Base-by-base conservation (phyloP, 495 filamentous ascomycete species). In the Chaetomidium leptoderma region DNA sequence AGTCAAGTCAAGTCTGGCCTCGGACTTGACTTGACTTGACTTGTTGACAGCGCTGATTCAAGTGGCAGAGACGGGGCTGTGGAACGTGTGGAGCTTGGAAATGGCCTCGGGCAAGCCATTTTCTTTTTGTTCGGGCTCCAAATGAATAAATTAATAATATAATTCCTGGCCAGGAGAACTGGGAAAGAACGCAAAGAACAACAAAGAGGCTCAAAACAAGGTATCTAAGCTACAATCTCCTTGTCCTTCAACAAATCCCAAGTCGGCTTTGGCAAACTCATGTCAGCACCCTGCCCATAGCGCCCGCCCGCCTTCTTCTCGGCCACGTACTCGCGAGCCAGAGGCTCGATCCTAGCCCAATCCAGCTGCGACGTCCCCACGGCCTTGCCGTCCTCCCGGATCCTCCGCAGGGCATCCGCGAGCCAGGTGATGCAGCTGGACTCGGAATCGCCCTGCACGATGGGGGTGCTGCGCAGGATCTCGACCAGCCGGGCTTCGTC, bases 211-310 rank as follows among this genome's bases (percentile, higher is more conserved):
- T n/a, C n/a, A n/a, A n/a, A n/a, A n/a, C n/a, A n/a, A n/a, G 30
- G 30, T 19, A n/a, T 33, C 47, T 50, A 50, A 14, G 47, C 19
- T 3, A 50, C 47, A 39, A 30, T 11, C 49, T 52, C 49, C 35
- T 6, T 39, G 8, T 30, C 33, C 49, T 39, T 35, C 13, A 52
- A 23, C 49, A 52, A 14, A 52, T 40, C 49, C 49, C 33, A 52
- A 3, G 49, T 52, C 49, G 49, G 35, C 35, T 40, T 52, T 14
- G 49, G 49, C 49, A n/a, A 5, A 3, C 13, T 19, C 49, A 52
- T 35, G 33, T 52, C 23, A 13, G 19, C 32, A 0, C 14, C 29
- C 1, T 8, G 1, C 47, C 4, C 35, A 29, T 52, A 52, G 16
- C 49, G 10, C 23, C 49, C 49, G 13, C 14, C 17, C 1, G 3